Percentiles rank a stretch among this genome's conserved stretches.
These are phyloP conservation scores for Teratosphaeria viscida DNA, from an alignment of 2,329 filamentous ascomycete species.

Conservation along the genomic window DNA sequence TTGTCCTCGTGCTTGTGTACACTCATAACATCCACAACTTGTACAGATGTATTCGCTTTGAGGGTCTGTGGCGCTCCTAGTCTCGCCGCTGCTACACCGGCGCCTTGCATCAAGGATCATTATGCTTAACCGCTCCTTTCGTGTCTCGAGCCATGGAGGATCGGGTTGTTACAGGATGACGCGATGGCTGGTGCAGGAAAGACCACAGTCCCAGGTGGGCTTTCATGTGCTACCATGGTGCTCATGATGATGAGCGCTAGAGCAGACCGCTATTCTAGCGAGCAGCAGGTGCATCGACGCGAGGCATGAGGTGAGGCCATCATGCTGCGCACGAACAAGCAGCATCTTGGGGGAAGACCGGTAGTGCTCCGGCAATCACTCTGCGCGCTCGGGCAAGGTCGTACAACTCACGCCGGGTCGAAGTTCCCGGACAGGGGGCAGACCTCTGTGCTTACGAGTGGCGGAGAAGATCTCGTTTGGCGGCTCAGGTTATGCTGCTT, in stretches of 20 bases:
- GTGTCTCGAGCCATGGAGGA: neutral
- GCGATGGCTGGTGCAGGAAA: neutral
- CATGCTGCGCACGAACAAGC: neutral
- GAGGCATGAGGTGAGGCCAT: neutral
- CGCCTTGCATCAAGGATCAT: neutral
- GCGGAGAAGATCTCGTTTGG: neutral
- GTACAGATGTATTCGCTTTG: neutral
- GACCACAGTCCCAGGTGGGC: neutral
- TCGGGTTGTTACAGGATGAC: neutral
- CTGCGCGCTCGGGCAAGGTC: neutral
- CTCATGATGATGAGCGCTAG: neutral
- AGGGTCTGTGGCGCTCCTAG: neutral
- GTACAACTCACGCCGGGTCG: neutral
- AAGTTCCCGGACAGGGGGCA: neutral
- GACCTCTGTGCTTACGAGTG: neutral
- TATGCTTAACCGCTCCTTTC: neutral
- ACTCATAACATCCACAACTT: neutral
- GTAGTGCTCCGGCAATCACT: neutral
- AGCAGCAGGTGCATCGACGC: neutral
- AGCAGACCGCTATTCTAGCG: neutral
- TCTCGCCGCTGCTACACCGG: neutral
- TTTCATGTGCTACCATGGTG: neutral
- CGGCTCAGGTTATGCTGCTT: neutral
- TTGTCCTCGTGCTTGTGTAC: neutral
- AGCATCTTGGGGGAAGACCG: neutral